Evolutionary conservation across 345 rosid genomes (phyloP).

Genomic region (Gossypium australe): DNA sequence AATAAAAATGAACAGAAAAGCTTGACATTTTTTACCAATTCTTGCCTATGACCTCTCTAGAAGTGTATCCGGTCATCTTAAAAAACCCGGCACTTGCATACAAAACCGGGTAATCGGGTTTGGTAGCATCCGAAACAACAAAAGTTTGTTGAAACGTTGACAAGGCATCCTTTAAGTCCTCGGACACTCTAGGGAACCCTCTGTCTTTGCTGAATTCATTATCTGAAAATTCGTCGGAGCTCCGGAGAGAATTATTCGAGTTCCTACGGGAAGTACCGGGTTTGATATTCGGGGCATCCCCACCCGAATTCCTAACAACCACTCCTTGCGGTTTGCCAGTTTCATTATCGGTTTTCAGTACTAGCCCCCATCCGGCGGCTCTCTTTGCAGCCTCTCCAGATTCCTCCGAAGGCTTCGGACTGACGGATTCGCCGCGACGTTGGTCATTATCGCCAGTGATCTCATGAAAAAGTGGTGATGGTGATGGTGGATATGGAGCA

Average conservation of each 20-base stretch:
- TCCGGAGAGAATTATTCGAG: constrained; percentile 68
- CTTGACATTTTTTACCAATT: constrained; percentile 51
- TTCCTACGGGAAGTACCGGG: constrained; percentile 42
- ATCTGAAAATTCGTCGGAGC: constrained; percentile 67
- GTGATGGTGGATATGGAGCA: constrained; percentile 14
- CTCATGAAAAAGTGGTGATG: constrained; percentile 12
- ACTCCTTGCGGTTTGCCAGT: constrained; percentile 88
- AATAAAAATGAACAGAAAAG: background rate
- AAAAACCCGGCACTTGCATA: constrained; percentile 98
- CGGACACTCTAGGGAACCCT: constrained; percentile 69
- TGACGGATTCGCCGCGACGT: background rate
- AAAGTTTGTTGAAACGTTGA: constrained; percentile 94
- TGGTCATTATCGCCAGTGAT: background rate
- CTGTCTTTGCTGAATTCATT: constrained; percentile 38
- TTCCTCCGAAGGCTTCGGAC: constrained; percentile 19
- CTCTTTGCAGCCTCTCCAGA: constrained; percentile 63
- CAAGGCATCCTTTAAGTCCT: constrained; percentile 68
- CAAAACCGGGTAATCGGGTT: constrained; percentile 81
- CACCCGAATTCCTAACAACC: constrained; percentile 67
- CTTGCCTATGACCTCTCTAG: constrained; percentile 87
- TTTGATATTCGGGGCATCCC: constrained; percentile 49
- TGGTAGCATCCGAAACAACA: constrained; percentile 92
- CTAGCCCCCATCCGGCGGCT: constrained; percentile 97
- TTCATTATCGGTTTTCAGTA: constrained; percentile 64
- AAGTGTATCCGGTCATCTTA: constrained; percentile 92